phyloP scores from a whole-genome alignment of 148 eudicot genomes.

The Heliamphora exappendiculata region DNA sequence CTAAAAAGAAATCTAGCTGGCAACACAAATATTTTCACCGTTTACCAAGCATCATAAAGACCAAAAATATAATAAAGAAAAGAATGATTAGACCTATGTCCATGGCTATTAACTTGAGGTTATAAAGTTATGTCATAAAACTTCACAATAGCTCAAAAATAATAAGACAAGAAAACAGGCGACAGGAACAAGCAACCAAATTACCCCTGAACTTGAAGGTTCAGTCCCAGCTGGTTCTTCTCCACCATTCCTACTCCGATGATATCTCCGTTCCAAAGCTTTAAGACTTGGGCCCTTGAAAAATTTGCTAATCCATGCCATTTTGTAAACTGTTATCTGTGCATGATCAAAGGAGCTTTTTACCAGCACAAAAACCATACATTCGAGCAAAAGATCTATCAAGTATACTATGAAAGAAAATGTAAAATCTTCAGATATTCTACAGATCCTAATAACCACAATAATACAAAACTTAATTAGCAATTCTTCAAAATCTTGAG shows the following conservation, averaged over 20 bases:
- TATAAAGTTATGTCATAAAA: background rate
- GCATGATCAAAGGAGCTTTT: conserved; percentile 20
- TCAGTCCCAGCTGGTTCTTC: conserved; percentile 30
- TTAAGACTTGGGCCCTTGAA: conserved; percentile 62
- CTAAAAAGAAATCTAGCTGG: background rate
- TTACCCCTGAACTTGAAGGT: conserved; percentile 60
- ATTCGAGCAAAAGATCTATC: background rate
- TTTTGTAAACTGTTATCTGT: conserved; percentile 22
- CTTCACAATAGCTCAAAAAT: background rate
- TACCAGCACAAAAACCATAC: conserved; percentile 24
- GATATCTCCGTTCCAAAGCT: conserved; percentile 39
- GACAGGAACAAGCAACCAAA: background rate
- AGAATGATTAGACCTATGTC: background rate
- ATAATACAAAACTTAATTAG: background rate
- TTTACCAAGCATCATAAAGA: background rate
- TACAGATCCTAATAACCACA: too few relatives aligned
- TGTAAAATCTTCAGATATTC: background rate
- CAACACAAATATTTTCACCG: background rate
- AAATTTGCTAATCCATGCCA: conserved; percentile 81
- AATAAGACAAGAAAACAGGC: background rate
- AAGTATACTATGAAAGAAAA: background rate
- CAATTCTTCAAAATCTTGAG: background rate
- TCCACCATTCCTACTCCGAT: conserved; percentile 35
- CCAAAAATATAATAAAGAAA: background rate
- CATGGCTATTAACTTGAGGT: background rate